Evolutionary conservation across 2,329 filamentous ascomycete species (phyloP), one percentile per base, ranked within the genome.

Genomic region (Arthrobotrys entomopaga): DNA sequence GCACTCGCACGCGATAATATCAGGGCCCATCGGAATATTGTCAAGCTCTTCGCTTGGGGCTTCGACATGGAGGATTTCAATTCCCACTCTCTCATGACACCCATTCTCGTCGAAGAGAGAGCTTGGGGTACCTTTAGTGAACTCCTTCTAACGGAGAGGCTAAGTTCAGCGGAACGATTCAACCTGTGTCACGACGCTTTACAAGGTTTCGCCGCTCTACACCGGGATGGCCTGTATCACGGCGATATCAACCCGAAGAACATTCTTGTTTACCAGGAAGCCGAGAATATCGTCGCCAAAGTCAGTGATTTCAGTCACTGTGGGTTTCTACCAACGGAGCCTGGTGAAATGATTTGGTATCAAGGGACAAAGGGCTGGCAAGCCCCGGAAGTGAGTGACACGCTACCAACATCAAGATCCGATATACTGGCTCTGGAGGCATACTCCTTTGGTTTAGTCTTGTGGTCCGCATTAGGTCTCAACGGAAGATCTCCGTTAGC

Each of bases 41-140:
- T 73, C 11, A 61, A 63, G 42, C 61, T 73, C 29, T 73, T 73
- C 40, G 69, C 69, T 10, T 73, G 69, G 69, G 69, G 69, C 0
- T 73, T 73, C 20, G 69, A 73, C 52, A 73, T 73, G 69, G 69
- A 73, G 5, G 69, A 73, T 29, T 73, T 73, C 63, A 73, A 66
- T 29, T 57, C 42, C 1, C 48, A 26, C 11, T 73, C 69, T 4
- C 57, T 73, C 0, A 66, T 73, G 56, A 73, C 69, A 24, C 61
- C 69, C 8, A 66, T 73, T 20, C 50, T 73, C 6, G 60, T 73
- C 7, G 60, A 73, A 22, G 69, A 73, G 53, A 50, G 69, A 43
- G 69, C 69, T 2, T 73, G 69, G 69, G 69, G 69, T 10, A 73
- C 69, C 19, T 53, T 73, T 20, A 65, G 61, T 13, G 61, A 73